Base-by-base conservation (phyloP, 2,329 filamentous ascomycete species). In the Septoria linicola region DNA sequence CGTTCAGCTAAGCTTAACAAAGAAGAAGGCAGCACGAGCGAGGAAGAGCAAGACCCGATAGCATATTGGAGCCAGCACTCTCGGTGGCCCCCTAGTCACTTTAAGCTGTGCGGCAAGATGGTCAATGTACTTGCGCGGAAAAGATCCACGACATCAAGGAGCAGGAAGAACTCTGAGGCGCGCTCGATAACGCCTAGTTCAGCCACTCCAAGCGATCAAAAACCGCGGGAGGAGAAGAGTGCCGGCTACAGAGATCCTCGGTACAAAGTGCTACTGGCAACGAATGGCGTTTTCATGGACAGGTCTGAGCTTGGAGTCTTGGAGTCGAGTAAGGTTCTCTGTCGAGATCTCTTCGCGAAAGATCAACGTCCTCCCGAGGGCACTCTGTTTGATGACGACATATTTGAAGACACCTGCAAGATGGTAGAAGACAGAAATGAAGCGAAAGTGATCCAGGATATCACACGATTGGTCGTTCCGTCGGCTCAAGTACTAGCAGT, bases 401-500 rank as follows among this genome's bases (percentile, higher is more conserved):
- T 46, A 17, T 46, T 46, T 27, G 23, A 36, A 5, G 6, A 5
- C 7, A 37, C 19, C 13, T 46, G 17, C 23, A 25, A 25, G 17
- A 46, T 8, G 16, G 14, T 46, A 11, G 7, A 25, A 20, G n/a
- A 30, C 27, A 36, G 19, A 30, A 20, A 42, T 49, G 65, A 73
- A 55, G 63, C 69, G 3, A 62, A 57, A 51, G 59, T 76, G n/a
- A 65, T 73, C 27, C 67, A 59, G 55, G 69, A 74, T 57, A 68
- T 75, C 37, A 50, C 66, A 20, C 64, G 41, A 17, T 53, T 74
- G 1, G 13, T 49, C 10, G 37, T 73, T 13, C 71, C 71, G 37
- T 74, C 72, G 7, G 72, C 67, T 0, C 62, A 75, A 44, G 59
- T 17, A 32, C 60, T 76, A 7, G 61, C 63, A 4, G 64, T 44